A percentile compares a stretch with the other conserved stretches of the same genome.
These are phyloP conservation scores for Gossypium davidsonii DNA, from an alignment of 441 rosid genomes.

Conservation along the genomic window DNA sequence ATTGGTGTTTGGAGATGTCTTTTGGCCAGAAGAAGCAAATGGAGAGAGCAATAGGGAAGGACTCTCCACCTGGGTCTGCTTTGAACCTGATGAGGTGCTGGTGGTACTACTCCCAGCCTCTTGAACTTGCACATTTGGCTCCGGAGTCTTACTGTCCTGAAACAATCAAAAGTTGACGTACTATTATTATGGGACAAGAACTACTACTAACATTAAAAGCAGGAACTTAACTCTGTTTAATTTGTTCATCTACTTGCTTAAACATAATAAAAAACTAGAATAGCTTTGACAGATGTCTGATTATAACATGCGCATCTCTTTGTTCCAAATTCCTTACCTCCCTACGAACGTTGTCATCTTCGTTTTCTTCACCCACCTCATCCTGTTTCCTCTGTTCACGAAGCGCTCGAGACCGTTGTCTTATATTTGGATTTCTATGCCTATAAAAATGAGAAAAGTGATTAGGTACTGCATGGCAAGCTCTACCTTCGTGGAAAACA, in stretches of 20 bases:
- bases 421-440: conserved; percentile 33
- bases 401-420: conserved; percentile 29
- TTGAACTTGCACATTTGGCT: conserved; percentile 15
- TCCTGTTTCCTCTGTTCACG: conserved; percentile 31
- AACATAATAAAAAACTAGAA: not conserved
- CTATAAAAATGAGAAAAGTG: conserved; percentile 18
- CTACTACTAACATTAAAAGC: not conserved
- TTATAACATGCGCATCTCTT: not conserved
- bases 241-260: not conserved
- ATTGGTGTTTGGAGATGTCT: conserved; percentile 15
- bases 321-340: conserved; percentile 29
- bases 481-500: not conserved
- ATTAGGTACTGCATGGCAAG: not conserved
- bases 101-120: conserved; percentile 27
- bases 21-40: conserved; percentile 12
- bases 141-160: conserved; percentile 26
- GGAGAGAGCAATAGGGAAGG: conserved; percentile 18
- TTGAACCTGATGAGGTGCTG: conserved; percentile 32
- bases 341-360: conserved; percentile 12
- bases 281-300: not conserved
- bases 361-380: conserved; percentile 16
- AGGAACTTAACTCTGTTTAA: not conserved
- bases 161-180: not conserved
- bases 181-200: not conserved
- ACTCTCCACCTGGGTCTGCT: conserved; percentile 11